Evolutionary conservation across 2,329 filamentous ascomycete genomes (phyloP).

Genomic region (Colletotrichum destructivum): DNA sequence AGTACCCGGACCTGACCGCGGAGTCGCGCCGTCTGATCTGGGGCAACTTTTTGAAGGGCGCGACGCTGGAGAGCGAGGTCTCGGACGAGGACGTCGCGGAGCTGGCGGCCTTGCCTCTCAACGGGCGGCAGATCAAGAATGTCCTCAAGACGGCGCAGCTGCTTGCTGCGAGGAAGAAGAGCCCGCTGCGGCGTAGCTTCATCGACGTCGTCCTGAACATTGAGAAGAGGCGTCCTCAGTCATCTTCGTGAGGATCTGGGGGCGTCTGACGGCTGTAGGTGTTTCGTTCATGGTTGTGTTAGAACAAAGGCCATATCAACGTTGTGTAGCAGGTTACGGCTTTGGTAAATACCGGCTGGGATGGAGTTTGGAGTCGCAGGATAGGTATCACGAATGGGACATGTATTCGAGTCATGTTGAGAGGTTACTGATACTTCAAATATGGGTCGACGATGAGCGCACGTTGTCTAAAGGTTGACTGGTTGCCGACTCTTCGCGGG

Average conservation of each 20-base stretch:
- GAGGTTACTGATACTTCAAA: no score
- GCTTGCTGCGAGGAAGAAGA: conserved; percentile 61
- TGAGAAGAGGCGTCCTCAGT: conserved; percentile 30
- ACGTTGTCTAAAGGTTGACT: no score
- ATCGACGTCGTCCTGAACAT: conserved; percentile 40
- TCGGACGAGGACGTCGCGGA: conserved; percentile 49
- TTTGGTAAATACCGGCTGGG: background rate
- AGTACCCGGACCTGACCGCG: conserved; percentile 60
- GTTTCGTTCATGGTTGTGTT: no score
- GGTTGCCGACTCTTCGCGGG: no score
- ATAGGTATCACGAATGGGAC: no score
- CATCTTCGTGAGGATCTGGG: background rate
- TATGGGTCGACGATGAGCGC: no score
- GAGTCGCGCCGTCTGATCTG: conserved; percentile 56
- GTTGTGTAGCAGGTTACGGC: no score
- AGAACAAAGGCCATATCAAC: no score
- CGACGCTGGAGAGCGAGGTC: conserved; percentile 49
- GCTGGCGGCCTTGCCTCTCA: conserved; percentile 57
- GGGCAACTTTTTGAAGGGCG: conserved; percentile 56
- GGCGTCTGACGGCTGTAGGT: no score
- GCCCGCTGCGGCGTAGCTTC: conserved; percentile 40
- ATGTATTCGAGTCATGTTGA: background rate
- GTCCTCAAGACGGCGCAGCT: conserved; percentile 57
- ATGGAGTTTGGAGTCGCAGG: background rate
- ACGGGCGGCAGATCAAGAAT: conserved; percentile 66